Base-by-base conservation (phyloP, 2,329 filamentous ascomycete species). In the Aspergillus pseudoglaucus region DNA sequence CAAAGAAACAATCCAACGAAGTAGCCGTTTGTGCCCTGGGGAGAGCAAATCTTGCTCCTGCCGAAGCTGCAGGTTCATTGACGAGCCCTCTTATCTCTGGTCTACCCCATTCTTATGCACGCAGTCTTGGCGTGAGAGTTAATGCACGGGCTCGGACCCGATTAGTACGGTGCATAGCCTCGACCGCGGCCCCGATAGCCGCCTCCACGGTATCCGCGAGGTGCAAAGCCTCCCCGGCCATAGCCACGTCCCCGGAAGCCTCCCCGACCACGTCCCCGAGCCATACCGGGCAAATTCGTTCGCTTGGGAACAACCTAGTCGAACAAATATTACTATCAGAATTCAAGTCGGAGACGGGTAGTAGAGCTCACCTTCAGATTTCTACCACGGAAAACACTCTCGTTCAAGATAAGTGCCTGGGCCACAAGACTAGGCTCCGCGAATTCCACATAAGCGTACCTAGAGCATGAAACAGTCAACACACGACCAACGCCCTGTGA, bases 371-470 rank as follows among this genome's bases (percentile, higher is more conserved):
- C 93, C 82, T 98, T 98, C 68, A 98, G 82, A 69, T 93, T 94
- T 62, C 93, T 83, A 53, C 89, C 90, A 62, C 93, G 90, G 74
- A 98, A 95, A 49, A 94, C 79, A 69, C 90, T 96, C 73, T 98
- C 93, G 69, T 98, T 97, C 49, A 98, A 77, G 37, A 97, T 90
- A 52, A 98, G 80, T 22, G 93, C 93, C 69, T 95, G 88, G 42
- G 88, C 89, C 54, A 98, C 91, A 52, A 96, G 78, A 70, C 83
- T 90, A 43, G 93, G 90, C 73, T 97, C 93, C 51, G 88, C 86
- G 67, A 98, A 98, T 73, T 98, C 93, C 62, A 98, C 93, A 73
- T 98, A 98, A 64, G 93, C 93, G 74, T 98, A 98, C 56, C 90
- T 96, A 71, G 69, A 71, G 6, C 30, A 47, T 46, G 12, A 14